Evolutionary conservation across 2,329 filamentous ascomycete species (phyloP).

Genomic region (Sphaerulina vaccinii): DNA sequence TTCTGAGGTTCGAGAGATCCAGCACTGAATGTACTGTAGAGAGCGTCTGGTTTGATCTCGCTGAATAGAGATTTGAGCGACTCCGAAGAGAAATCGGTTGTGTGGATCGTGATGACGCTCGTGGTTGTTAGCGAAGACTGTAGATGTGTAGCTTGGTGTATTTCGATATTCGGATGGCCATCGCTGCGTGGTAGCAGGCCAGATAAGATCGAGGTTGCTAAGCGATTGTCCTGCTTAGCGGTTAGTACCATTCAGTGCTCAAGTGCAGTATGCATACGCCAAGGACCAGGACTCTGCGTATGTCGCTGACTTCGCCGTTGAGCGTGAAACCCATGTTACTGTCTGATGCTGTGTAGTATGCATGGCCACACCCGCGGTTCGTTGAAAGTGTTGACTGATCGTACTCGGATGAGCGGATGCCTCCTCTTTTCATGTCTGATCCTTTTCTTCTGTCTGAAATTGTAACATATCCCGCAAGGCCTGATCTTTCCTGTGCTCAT

Average conservation of each 20-base stretch:
- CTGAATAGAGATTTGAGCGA: conserved; percentile 33
- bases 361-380: background rate
- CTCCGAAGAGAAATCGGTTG: conserved; percentile 34
- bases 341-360: background rate
- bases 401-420: conserved; percentile 20
- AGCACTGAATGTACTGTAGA: conserved; percentile 31
- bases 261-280: conserved; percentile 18
- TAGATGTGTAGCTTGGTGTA: conserved; percentile 20
- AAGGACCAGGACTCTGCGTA: conserved; percentile 21
- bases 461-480: background rate
- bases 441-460: background rate
- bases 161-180: background rate
- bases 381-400: background rate
- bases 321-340: background rate
- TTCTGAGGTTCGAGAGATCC: conserved; percentile 32
- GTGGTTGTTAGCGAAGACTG: background rate
- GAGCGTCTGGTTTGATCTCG: conserved; percentile 24
- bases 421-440: conserved; percentile 10
- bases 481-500: background rate
- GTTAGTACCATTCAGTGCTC: background rate
- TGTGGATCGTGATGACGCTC: conserved; percentile 18
- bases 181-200: conserved; percentile 2
- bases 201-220: conserved; percentile 20
- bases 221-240: conserved; percentile 23
- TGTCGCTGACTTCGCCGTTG: background rate